A percentile compares a stretch with the other conserved stretches of the same genome.
Evolutionary conservation across 1,284 basidiomycete species (phyloP).

Genomic region (Ganoderma boninense): DNA sequence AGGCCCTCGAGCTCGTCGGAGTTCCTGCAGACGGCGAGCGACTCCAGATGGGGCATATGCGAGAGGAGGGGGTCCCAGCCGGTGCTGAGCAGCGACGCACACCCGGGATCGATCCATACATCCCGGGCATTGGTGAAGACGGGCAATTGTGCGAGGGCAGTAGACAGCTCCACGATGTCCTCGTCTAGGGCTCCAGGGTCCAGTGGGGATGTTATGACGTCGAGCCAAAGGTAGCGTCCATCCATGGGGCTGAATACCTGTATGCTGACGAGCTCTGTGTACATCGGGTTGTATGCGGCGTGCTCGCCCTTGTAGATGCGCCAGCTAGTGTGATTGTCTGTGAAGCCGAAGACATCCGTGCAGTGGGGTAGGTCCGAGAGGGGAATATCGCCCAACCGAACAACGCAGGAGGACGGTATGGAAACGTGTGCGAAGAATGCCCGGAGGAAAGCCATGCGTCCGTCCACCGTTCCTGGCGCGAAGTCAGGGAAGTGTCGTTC

Average conservation of each 20-base stretch:
- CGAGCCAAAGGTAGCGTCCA: conserved; percentile 7
- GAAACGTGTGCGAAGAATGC: neutral
- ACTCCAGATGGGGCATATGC: neutral
- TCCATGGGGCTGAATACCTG: conserved; percentile 2
- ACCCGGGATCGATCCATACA: neutral
- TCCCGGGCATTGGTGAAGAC: neutral
- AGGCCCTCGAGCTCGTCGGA: neutral
- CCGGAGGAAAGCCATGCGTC: neutral
- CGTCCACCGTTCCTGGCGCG: neutral
- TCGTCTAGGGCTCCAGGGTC: neutral
- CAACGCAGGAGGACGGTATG: neutral
- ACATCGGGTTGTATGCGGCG: neutral
- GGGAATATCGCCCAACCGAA: neutral
- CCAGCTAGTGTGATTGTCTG: neutral
- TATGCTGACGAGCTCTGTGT: neutral
- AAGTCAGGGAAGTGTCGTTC: neutral
- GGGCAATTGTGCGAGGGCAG: conserved; percentile 1
- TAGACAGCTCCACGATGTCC: neutral
- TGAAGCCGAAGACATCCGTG: neutral
- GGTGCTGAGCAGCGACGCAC: neutral
- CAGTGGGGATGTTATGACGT: neutral
- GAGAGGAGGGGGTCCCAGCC: conserved; percentile 1
- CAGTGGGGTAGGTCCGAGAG: neutral
- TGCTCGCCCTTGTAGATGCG: neutral
- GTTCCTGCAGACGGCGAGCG: conserved; percentile 1